Evolutionary conservation across 2,329 filamentous ascomycete species (phyloP).

Genomic region (Fusarium sp.): DNA sequence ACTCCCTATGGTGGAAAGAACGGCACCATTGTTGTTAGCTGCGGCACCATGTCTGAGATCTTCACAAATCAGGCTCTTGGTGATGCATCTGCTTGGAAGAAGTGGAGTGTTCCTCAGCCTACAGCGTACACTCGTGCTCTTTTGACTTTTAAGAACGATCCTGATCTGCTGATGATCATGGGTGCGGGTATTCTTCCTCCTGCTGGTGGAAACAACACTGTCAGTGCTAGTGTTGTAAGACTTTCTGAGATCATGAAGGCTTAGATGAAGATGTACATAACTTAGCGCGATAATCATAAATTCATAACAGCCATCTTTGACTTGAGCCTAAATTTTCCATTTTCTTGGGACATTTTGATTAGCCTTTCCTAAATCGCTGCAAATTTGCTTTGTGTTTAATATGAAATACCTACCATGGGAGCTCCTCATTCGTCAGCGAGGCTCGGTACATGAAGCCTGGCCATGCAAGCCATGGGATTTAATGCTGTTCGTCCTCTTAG

Average conservation of each 20-base stretch:
- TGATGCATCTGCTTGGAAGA: slow-evolving; percentile 50
- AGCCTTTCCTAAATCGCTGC: rapidly evolving
- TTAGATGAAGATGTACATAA: background rate
- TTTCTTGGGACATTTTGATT: rapidly evolving
- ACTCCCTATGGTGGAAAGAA: slow-evolving; percentile 54
- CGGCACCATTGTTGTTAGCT: slow-evolving; percentile 56
- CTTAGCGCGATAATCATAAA: rapidly evolving
- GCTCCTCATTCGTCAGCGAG: background rate
- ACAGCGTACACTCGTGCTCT: slow-evolving; percentile 52
- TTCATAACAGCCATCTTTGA: rapidly evolving
- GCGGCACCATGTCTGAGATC: slow-evolving; percentile 50
- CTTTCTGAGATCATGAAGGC: slow-evolving; percentile 43
- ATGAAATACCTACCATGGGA: background rate
- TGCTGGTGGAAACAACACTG: slow-evolving; percentile 55
- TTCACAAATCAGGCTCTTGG: slow-evolving; percentile 56
- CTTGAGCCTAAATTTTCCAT: background rate
- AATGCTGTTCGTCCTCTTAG: no score
- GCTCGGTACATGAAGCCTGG: background rate
- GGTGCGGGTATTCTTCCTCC: slow-evolving; percentile 58
- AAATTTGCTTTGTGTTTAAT: background rate
- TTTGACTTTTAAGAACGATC: slow-evolving; percentile 48
- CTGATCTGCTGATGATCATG: slow-evolving; percentile 53
- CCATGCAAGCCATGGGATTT: background rate
- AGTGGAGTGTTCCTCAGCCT: slow-evolving; percentile 48
- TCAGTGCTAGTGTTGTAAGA: slow-evolving; percentile 50